Evolutionary conservation across 2,329 filamentous ascomycete species (phyloP), one percentile per base, ranked within the genome.

Genomic region (Blumeria hordei): DNA sequence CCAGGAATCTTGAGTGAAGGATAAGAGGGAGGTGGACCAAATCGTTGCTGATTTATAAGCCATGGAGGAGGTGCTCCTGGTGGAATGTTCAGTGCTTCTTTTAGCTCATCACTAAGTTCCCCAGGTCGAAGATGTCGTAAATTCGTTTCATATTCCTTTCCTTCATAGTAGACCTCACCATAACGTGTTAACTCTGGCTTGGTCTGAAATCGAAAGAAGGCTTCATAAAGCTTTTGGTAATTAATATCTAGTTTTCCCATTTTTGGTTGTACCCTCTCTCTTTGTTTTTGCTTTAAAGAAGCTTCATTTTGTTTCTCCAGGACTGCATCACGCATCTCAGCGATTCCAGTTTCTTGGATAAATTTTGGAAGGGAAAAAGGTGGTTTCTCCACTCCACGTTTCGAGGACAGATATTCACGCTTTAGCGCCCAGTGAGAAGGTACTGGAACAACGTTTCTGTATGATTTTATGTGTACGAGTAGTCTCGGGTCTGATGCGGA

Each of bases 161-260:
- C 92, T 69, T 98, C 92, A 67, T 96, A 96, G 69, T 98, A 98
- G n/a, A 98, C 88, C 68, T 98, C 92, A 43, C 92, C 92, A 62
- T 94, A 98, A 45, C 88, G 78, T 35, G 92, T 96, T 59, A 98
- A 71, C 62, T 88, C 81, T 0, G 92, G 92, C 69, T 98, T 98
- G 43, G 87, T 94, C 70, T 98, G 92, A 66, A 94, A 93, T 57
- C 88, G 80, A 73, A 98, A 98, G 72, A 98, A 98, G 3, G 92
- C 92, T 66, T 96, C 92, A 70, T 96, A 96, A 55, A 96, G 79
- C 67, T 92, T 95, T 66, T 94, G 87, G 68, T 98, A 98, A 68
- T 98, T 92, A 61, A 98, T 96, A 67, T 98, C 92, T 53, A 98
- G 74, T 68, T 92, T 93, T 58, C 92, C 92, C 77, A 95, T 92